These are phyloP conservation scores for Paraleonurus japonicus DNA, from an alignment of 257 asterid species.

Conservation along the genomic window DNA sequence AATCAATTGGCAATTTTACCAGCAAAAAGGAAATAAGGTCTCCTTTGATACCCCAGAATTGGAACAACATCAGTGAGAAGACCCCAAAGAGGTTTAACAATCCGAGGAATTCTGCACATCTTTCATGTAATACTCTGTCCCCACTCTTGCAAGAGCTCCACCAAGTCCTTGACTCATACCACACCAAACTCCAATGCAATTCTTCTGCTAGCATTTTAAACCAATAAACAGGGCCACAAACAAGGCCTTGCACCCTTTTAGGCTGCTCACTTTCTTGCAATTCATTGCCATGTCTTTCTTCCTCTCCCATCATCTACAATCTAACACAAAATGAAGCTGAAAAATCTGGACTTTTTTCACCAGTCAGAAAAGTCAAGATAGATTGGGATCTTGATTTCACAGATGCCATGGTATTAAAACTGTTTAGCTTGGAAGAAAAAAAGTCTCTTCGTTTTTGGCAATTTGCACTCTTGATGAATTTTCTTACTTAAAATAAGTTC, in stretches of 20 bases:
- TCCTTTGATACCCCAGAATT: slow-evolving; percentile 76
- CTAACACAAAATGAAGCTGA: slow-evolving; percentile 3
- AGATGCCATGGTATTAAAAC: neutral
- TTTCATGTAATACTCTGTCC: slow-evolving; percentile 90
- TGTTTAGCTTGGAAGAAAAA: neutral
- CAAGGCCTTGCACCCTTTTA: slow-evolving; percentile 32
- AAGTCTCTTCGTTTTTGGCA: neutral
- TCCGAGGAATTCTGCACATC: slow-evolving; percentile 99
- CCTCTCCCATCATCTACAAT: slow-evolving; percentile 52
- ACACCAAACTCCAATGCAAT: slow-evolving; percentile 87
- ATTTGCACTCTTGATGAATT: neutral
- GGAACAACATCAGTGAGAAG: slow-evolving; percentile 89
- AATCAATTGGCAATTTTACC: slow-evolving; percentile 44
- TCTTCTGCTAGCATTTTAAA: slow-evolving; percentile 61
- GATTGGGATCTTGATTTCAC: slow-evolving; percentile 33
- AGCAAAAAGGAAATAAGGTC: slow-evolving; percentile 85
- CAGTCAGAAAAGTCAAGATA: slow-evolving; percentile 38
- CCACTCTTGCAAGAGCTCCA: slow-evolving; percentile 62
- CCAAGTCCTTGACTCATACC: slow-evolving; percentile 93
- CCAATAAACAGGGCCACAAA: slow-evolving; percentile 60
- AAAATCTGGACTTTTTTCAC: slow-evolving; percentile 14
- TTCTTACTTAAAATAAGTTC: neutral
- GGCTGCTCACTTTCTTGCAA: slow-evolving; percentile 28
- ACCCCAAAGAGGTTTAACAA: slow-evolving; percentile 95
- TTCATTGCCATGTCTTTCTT: slow-evolving; percentile 40